phyloP scores from a whole-genome alignment of 176 grass and related monocot genomes.

The Triticum dicoccoides region DNA sequence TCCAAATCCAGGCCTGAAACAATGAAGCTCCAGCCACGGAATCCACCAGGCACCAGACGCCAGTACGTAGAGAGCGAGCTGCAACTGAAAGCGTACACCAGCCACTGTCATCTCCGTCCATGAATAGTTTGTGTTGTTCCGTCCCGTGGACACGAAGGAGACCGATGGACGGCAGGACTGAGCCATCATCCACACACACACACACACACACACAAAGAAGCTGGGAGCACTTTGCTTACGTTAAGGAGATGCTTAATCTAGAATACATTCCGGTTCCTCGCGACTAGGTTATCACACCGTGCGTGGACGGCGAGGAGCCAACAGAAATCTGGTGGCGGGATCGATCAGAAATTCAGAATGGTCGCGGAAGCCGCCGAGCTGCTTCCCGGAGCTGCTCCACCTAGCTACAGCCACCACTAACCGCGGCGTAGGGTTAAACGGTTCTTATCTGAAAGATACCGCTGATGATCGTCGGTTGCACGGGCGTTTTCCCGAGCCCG shows the following conservation, averaged over 20 bases:
- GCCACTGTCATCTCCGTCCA: too few species aligned
- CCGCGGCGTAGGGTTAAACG: neutral
- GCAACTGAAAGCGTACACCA: too few species aligned
- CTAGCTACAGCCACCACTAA: neutral
- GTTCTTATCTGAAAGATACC: slow-evolving; percentile 1
- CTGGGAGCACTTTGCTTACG: slow-evolving; percentile 24
- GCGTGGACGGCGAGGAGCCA: neutral
- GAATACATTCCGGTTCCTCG: slow-evolving; percentile 3
- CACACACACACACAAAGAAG: too few species aligned
- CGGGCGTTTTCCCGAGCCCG: too few species aligned
- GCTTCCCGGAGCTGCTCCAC: slow-evolving; percentile 16
- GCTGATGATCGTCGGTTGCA: too few species aligned
- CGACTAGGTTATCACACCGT: neutral
- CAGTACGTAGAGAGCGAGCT: too few species aligned
- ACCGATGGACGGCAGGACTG: neutral
- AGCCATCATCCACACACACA: too few species aligned
- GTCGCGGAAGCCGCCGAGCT: slow-evolving; percentile 36
- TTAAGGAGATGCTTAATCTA: neutral
- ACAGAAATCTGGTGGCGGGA: slow-evolving; percentile 34
- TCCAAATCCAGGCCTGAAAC: too few species aligned
- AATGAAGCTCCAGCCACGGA: too few species aligned
- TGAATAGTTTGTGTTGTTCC: neutral
- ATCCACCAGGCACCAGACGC: too few species aligned
- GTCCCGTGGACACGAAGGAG: neutral
- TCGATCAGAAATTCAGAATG: neutral